Percentiles rank a stretch among this genome's conserved stretches.
Evolutionary conservation across 805 yeast species (phyloP).

Genomic region (Starmera amethionina): DNA sequence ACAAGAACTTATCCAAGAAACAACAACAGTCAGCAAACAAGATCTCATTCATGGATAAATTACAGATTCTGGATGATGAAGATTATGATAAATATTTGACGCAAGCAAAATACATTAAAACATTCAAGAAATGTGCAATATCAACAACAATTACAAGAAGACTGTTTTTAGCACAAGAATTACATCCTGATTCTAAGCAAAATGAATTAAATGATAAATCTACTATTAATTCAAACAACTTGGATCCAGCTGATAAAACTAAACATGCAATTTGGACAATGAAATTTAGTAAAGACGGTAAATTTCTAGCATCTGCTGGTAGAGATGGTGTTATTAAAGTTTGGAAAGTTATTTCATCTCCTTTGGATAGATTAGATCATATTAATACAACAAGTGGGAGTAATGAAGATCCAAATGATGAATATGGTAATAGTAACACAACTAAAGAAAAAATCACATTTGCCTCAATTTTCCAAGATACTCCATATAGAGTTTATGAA

Average conservation of each 20-base stretch:
- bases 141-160: conserved; percentile 38
- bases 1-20: not conserved
- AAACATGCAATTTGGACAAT: conserved; percentile 55
- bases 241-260: conserved; percentile 3
- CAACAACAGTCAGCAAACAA: not conserved
- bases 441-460: conserved; percentile 20
- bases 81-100: conserved; percentile 32
- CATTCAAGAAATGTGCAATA: conserved; percentile 34
- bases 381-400: not conserved
- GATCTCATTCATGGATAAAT: not conserved
- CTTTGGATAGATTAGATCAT: conserved; percentile 51
- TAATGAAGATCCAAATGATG: not conserved
- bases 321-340: conserved; percentile 57
- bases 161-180: conserved; percentile 58
- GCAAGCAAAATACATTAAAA: conserved; percentile 47
- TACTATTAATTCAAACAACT: conserved; percentile 1
- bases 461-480: conserved; percentile 73
- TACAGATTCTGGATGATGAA: conserved; percentile 19
- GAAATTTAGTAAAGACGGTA: conserved; percentile 73
- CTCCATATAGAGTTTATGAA: conserved; percentile 47
- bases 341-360: conserved; percentile 75
- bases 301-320: conserved; percentile 77
- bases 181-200: conserved; percentile 19
- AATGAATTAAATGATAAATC: not conserved
- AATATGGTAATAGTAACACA: not conserved